Evolutionary conservation across 805 yeast genomes (phyloP).

Genomic region (Nakazawaea pomicola): DNA sequence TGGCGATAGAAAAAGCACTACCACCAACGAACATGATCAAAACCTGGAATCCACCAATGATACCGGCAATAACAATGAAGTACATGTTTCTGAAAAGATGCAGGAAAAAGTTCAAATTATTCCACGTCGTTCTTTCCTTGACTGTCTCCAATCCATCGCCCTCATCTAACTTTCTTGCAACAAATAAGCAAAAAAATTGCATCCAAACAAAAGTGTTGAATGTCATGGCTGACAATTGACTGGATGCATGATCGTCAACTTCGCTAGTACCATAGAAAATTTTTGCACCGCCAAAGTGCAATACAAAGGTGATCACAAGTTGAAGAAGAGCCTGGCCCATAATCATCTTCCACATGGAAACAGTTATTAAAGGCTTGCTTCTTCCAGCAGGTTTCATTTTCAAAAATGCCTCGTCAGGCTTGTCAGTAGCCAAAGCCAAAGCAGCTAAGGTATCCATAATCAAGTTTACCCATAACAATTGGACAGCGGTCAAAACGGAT

Average conservation of each 20-base stretch:
- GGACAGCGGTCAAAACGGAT: conserved; percentile 95
- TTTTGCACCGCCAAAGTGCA: conserved; percentile 72
- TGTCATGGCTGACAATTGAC: conserved; percentile 75
- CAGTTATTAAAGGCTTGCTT: conserved; percentile 69
- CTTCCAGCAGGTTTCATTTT: conserved; percentile 84
- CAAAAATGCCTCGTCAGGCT: conserved; percentile 80
- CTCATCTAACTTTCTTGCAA: conserved; percentile 86
- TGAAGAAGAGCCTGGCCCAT: conserved; percentile 81
- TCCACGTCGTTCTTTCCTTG: conserved; percentile 51
- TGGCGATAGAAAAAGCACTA: conserved; percentile 79
- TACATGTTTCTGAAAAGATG: conserved; percentile 80
- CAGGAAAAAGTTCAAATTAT: conserved; percentile 76
- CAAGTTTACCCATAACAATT: conserved; percentile 92
- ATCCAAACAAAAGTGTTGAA: conserved; percentile 97
- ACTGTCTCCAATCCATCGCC: conserved; percentile 62
- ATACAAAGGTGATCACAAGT: conserved; percentile 67
- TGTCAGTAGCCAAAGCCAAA: conserved; percentile 94
- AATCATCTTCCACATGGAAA: conserved; percentile 98
- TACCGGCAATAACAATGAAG: conserved; percentile 62
- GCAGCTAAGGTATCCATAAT: conserved; percentile 99
- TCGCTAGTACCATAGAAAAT: conserved; percentile 43
- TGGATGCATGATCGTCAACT: conserved; percentile 38
- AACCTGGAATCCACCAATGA: conserved; percentile 82
- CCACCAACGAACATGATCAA: conserved; percentile 97
- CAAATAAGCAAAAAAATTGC: conserved; percentile 90